Evolutionary conservation across 768 basidiomycete species (phyloP).

Genomic region (Daedaleopsis sinensis): DNA sequence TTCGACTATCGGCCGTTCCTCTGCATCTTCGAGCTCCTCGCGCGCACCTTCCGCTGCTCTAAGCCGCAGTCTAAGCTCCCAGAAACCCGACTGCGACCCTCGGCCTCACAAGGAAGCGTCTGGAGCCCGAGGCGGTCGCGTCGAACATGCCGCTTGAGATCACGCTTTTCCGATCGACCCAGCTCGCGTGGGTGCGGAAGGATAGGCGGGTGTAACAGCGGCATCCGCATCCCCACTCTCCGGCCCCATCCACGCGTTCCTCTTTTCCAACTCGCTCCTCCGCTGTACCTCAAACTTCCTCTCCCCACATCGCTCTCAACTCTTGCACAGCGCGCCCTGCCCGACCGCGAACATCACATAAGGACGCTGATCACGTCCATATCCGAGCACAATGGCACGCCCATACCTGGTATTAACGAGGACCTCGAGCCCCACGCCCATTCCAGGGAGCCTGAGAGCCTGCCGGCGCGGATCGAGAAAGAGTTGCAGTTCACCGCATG

Average conservation of each 20-base stretch:
- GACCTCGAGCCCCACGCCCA: constrained; percentile 54
- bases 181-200: constrained; percentile 50
- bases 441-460: constrained; percentile 54
- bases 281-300: constrained; percentile 14
- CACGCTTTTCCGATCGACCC: constrained; percentile 55
- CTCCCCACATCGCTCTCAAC: constrained; percentile 12
- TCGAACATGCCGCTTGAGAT: constrained; percentile 69
- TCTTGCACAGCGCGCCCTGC: constrained; percentile 5
- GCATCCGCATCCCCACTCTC: constrained; percentile 7
- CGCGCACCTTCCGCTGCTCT: constrained; percentile 18
- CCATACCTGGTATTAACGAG: constrained; percentile 5
- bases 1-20: constrained; percentile 60
- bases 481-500: constrained; percentile 37
- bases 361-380: constrained; percentile 18
- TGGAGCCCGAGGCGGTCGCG: constrained; percentile 44
- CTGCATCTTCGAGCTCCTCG: constrained; percentile 50
- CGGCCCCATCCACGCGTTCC: constrained; percentile 4
- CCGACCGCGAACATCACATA: constrained; percentile 9
- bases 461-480: constrained; percentile 55
- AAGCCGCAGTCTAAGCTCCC: constrained; percentile 4
- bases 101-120: constrained; percentile 40
- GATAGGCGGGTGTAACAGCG: constrained; percentile 38
- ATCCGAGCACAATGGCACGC: constrained; percentile 17
- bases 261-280: constrained; percentile 10
- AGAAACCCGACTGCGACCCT: constrained; percentile 27